Evolutionary conservation across 129 eudicot genomes (phyloP), one percentile per base, ranked within the genome.

Genomic region (Ambrosia artemisiifolia): DNA sequence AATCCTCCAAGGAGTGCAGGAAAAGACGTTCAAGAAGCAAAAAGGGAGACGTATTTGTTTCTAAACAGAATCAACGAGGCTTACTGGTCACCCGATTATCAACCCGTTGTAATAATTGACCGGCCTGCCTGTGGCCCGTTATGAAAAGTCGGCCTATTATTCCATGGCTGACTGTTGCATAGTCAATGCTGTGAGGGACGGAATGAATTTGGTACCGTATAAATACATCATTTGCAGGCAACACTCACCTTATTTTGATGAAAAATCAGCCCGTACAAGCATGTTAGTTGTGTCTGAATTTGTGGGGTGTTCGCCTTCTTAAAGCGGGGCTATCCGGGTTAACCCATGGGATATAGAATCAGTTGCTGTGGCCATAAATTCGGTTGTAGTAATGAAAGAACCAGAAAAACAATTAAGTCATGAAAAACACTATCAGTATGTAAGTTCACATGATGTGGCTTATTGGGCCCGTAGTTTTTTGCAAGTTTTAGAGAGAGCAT

Each of bases 271-370:
- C 65, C 88, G 77, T 28, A 92, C 91, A 14, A 86, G 97, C 80
- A 81, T 85, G 88, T 75, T 92, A 34, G 87, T 92, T 28, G 96
- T 92, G 75, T 92, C 97, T 0, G 97, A 92, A 71, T 92, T 92
- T 65, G 84, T 92, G 5, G 97, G 97, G 19, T 92, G 97, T 74
- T 92, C 97, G 1, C 97, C 97, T 5, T 92, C 97, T 59, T 73
- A 88, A 55, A 88, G 96, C 53, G 96, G 97, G 67, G 97, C 97
- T 57, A 86, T 92, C 17, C 84, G 97, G 71, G 91, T 92, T 4
- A 91, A 91, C 74, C 97, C 97, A 5, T 92, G 97, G 97, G 88
- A 92, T 75, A 80, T 83, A 44, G 94, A 88, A 54, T 78, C 96
- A 1, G 97, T 92, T 28, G 28, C 1, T 24, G 28, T 24, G 28